Evolutionary conservation across 2,329 filamentous ascomycete genomes (phyloP).

Genomic region (Aureobasidium pullulans): DNA sequence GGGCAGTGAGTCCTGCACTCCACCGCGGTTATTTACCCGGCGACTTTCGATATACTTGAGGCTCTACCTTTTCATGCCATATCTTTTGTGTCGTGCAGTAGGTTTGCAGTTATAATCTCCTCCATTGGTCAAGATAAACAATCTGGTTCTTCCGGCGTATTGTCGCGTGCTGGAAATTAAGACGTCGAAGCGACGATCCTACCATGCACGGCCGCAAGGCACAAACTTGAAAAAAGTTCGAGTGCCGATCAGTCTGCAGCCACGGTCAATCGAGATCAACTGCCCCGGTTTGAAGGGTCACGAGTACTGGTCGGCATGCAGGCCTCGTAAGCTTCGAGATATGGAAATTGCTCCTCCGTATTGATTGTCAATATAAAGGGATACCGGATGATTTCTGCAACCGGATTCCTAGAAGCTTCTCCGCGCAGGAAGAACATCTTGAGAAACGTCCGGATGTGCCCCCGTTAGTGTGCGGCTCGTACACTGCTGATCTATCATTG

Average conservation of each 20-base stretch:
- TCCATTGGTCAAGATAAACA: neutral
- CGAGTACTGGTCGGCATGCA: neutral
- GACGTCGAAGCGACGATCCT: conserved; percentile 4
- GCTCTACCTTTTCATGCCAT: neutral
- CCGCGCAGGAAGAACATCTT: neutral
- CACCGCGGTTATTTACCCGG: neutral
- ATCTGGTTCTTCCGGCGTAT: neutral
- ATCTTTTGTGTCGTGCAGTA: neutral
- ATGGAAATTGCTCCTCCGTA: neutral
- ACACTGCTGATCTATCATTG: neutral
- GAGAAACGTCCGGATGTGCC: neutral
- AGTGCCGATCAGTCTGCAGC: neutral
- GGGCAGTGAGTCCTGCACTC: neutral
- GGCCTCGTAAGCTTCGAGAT: conserved; percentile 8
- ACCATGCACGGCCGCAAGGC: conserved; percentile 5
- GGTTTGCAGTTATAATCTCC: neutral
- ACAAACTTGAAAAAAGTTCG: conserved; percentile 7
- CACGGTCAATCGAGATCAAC: conserved; percentile 4
- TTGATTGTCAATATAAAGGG: neutral
- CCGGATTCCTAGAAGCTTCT: neutral
- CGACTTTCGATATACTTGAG: neutral
- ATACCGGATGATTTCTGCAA: neutral
- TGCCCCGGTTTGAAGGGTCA: neutral
- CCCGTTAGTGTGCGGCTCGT: neutral
- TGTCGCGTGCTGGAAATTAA: conserved; percentile 11